Evolutionary conservation across 2,329 filamentous ascomycete species (phyloP), one percentile per base, ranked within the genome.

Genomic region (Fusarium odoratissimum): DNA sequence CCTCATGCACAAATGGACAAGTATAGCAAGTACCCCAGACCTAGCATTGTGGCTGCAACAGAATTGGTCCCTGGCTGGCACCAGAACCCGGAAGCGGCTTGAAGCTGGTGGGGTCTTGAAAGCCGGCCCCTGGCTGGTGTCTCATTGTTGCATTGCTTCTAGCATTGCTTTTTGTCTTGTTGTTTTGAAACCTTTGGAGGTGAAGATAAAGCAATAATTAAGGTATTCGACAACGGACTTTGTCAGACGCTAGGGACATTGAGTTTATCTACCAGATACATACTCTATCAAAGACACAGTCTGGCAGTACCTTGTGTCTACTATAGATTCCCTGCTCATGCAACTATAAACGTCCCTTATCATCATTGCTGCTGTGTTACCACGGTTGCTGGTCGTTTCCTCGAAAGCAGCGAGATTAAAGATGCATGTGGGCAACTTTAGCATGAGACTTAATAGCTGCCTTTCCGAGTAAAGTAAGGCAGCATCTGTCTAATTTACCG

Each of bases 21-120:
- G 64, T 42, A 76, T 73, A 71, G 21, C 40, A 54, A 52, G 64
- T 42, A 76, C 75, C 75, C 75, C 71, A 70, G 75, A 77, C 71
- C 67, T 35, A 61, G 48, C 38, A 58, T 41, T 59, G 73, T 73
- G 68, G 68, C 73, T 69, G 66, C 49, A 61, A 62, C 63, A 65
- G 52, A 52, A 57, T 44, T 64, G 59, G 67, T 69, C 56, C 67
- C 73, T 61, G 67, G 67, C 42, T 28, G 37, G 45, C 60, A 60
- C 64, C 30, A 59, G 40, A 42, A 54, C 52, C 72, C 48, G 73
- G 61, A 67, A 73, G 60, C 59, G 73, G 71, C 74, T 64, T 74
- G 71, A 60, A 65, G 57, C 35, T 56, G 65, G 74, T 73, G 69
- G 71, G 64, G 72, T 56, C 59, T 45, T 33, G 23, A 45, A 63